Percentiles rank a stretch among this genome's conserved stretches.
phyloP scores from a whole-genome alignment of 257 asterid genomes.

The Rhazya stricta region DNA sequence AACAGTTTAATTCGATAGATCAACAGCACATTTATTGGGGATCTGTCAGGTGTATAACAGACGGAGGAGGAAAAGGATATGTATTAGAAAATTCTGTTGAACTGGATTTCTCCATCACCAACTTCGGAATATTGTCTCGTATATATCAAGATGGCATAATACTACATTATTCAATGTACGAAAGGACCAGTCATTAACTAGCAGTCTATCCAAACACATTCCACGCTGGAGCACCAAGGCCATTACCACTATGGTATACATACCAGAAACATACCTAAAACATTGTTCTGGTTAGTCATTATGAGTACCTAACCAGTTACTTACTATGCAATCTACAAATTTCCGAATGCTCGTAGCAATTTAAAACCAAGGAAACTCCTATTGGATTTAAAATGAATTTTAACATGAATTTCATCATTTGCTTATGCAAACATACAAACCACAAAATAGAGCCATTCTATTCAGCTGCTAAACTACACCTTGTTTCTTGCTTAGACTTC shows the following conservation, averaged over 20 bases:
- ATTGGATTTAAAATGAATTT: background rate
- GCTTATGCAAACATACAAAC: background rate
- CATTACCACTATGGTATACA: background rate
- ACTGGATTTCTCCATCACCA: background rate
- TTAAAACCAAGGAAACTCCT: background rate
- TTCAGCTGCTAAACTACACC: background rate
- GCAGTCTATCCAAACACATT: background rate
- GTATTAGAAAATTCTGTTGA: background rate
- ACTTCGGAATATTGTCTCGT: background rate
- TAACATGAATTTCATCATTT: background rate
- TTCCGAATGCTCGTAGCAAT: background rate
- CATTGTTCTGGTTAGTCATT: background rate
- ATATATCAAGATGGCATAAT: too few species aligned
- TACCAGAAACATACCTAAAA: background rate
- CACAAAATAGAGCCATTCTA: background rate
- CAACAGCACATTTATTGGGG: background rate
- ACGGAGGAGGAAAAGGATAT: background rate
- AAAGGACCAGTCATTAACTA: background rate
- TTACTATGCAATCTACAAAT: background rate
- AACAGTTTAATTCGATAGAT: background rate
- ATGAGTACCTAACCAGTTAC: background rate
- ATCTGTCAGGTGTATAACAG: background rate
- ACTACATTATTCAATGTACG: background rate
- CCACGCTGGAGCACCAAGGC: background rate
- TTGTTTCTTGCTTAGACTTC: background rate